Evolutionary conservation across 495 filamentous ascomycete species (phyloP).

Genomic region (Penicillium antarcticum): DNA sequence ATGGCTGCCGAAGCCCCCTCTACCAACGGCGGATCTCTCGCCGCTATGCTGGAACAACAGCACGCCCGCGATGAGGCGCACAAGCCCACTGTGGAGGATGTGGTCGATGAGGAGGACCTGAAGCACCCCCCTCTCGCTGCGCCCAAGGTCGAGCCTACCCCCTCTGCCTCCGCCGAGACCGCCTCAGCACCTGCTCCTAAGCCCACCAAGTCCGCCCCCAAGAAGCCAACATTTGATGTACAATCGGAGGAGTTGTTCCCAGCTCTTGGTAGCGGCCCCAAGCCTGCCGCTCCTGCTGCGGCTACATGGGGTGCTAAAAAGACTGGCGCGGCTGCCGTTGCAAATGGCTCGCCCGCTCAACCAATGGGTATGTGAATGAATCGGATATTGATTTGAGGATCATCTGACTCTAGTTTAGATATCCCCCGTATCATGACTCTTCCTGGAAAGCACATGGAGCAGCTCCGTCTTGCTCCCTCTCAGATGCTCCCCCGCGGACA

Average conservation of each 20-base stretch:
- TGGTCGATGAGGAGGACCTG: slow-evolving; percentile 73
- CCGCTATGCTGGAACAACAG: slow-evolving; percentile 74
- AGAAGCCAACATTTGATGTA: slow-evolving; percentile 62
- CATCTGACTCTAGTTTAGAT: slow-evolving; percentile 18
- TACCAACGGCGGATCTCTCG: slow-evolving; percentile 50
- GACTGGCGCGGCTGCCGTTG: slow-evolving; percentile 51
- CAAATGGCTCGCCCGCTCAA: slow-evolving; percentile 53
- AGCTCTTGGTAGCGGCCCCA: slow-evolving; percentile 71
- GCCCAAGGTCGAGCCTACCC: slow-evolving; percentile 31
- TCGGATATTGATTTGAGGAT: neutral
- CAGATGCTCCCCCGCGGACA: slow-evolving; percentile 71
- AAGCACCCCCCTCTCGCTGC: slow-evolving; percentile 53
- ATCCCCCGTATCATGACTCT: slow-evolving; percentile 62
- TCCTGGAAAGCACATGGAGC: slow-evolving; percentile 75
- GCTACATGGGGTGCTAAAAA: slow-evolving; percentile 69
- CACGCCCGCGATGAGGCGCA: slow-evolving; percentile 66
- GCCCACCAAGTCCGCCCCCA: slow-evolving; percentile 38
- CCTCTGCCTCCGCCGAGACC: slow-evolving; percentile 14
- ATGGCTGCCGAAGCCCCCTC: slow-evolving; percentile 47
- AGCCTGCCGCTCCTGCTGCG: slow-evolving; percentile 56
- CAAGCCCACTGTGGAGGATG: slow-evolving; percentile 73
- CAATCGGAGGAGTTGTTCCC: slow-evolving; percentile 89
- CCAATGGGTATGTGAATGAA: slow-evolving; percentile 37
- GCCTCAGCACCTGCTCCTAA: slow-evolving; percentile 26
- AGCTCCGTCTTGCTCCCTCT: slow-evolving; percentile 63